phyloP scores from a whole-genome alignment of 108 stramenopile species.

The Skeletonema marinoi region DNA sequence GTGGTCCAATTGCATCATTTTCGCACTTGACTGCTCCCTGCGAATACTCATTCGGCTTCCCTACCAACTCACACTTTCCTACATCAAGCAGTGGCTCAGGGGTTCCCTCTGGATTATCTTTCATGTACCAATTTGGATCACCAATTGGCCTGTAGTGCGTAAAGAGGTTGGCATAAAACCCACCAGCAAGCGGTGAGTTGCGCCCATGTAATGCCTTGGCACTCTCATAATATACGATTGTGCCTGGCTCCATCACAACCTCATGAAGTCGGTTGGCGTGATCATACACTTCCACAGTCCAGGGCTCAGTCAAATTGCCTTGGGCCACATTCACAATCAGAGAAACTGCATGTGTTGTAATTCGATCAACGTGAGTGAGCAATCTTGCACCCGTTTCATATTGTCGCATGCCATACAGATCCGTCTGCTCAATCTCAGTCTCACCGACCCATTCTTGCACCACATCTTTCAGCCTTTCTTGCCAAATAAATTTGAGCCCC shows the following conservation, averaged over 20 bases:
- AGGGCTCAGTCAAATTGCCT: slow-evolving; percentile 72
- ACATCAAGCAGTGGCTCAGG: slow-evolving; percentile 67
- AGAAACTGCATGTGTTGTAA: slow-evolving; percentile 84
- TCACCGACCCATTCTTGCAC: slow-evolving; percentile 81
- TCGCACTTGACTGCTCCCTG: slow-evolving; percentile 72
- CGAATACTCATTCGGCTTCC: slow-evolving; percentile 49
- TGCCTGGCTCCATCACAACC: slow-evolving; percentile 81
- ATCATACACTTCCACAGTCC: slow-evolving; percentile 85
- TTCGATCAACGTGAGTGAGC: slow-evolving; percentile 88
- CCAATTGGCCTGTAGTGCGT: slow-evolving; percentile 88
- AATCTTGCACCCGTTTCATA: slow-evolving; percentile 87
- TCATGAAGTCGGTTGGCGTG: slow-evolving; percentile 69
- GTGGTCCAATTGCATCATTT: slow-evolving; percentile 58
- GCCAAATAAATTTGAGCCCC: slow-evolving; percentile 69
- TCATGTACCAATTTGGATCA: slow-evolving; percentile 59
- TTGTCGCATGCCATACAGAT: slow-evolving; percentile 90
- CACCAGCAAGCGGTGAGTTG: slow-evolving; percentile 71
- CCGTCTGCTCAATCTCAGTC: slow-evolving; percentile 85
- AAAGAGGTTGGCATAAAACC: slow-evolving; percentile 85
- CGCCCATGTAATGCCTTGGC: slow-evolving; percentile 88
- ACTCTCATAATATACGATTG: slow-evolving; percentile 89
- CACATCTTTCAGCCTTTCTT: slow-evolving; percentile 61
- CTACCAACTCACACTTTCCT: slow-evolving; percentile 59
- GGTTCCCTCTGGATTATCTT: slow-evolving; percentile 64
- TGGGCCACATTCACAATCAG: slow-evolving; percentile 94